phyloP scores from a whole-genome alignment of 1,284 basidiomycete species.

The Leccinum brunneo-olivaceum region DNA sequence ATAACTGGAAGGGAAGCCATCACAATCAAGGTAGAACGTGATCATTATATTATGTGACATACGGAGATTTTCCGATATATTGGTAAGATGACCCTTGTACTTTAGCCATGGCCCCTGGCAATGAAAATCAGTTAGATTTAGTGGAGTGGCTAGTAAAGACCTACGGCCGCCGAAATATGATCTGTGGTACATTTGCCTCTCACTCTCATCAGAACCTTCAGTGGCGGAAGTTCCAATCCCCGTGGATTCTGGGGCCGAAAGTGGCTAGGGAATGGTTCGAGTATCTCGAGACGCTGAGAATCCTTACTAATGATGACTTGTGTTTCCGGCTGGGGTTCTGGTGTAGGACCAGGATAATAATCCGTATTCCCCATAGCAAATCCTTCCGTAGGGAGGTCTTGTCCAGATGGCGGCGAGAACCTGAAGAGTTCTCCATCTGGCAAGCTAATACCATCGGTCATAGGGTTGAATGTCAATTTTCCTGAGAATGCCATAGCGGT shows the following conservation, averaged over 20 bases:
- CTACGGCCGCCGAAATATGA: constrained; percentile 88
- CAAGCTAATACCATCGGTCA: constrained; percentile 74
- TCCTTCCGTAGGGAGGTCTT: constrained; percentile 79
- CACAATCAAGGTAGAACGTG: constrained; percentile 26
- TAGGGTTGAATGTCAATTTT: constrained; percentile 90
- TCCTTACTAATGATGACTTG: constrained; percentile 75
- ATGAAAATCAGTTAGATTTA: constrained; percentile 6
- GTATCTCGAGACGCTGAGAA: constrained; percentile 81
- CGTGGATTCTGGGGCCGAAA: constrained; percentile 55
- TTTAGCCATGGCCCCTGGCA: constrained; percentile 91
- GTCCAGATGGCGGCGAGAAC: constrained; percentile 80
- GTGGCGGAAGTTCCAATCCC: constrained; percentile 70
- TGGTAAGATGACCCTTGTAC: constrained; percentile 94
- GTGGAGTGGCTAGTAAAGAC: constrained; percentile 19
- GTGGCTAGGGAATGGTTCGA: constrained; percentile 82
- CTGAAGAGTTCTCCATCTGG: constrained; percentile 77
- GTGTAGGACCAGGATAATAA: constrained; percentile 77
- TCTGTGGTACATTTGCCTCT: constrained; percentile 98
- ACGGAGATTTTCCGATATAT: constrained; percentile 95
- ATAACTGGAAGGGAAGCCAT: constrained; percentile 45
- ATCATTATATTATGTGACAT: constrained; percentile 30
- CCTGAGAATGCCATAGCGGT: constrained; percentile 98
- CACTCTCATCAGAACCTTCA: constrained; percentile 86
- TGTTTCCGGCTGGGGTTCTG: constrained; percentile 72
- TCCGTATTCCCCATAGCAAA: constrained; percentile 77